phyloP scores from a whole-genome alignment of 345 rosid genomes.

The Rhodamnia rubescens region DNA sequence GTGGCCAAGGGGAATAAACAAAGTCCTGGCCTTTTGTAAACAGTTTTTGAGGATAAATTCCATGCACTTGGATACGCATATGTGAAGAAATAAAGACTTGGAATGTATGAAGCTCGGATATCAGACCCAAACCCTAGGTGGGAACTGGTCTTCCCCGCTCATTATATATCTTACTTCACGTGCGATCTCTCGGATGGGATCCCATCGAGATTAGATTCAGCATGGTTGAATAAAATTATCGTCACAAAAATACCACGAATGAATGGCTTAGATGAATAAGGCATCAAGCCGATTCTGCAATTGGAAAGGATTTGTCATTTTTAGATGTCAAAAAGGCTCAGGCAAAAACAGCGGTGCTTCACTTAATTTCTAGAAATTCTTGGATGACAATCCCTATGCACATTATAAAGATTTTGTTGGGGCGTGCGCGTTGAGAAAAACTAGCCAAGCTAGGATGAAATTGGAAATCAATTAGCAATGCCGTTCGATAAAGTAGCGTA shows the following conservation, averaged over 20 bases:
- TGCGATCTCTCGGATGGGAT: neutral
- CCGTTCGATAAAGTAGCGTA: too few relatives aligned
- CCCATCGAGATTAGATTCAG: neutral
- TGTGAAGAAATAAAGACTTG: neutral
- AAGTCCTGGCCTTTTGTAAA: neutral
- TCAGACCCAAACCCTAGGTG: neutral
- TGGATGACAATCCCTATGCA: too few relatives aligned
- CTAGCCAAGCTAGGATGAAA: too few relatives aligned
- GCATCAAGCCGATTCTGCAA: neutral
- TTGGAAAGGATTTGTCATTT: neutral
- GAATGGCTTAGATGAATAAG: neutral
- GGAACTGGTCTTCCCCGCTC: neutral
- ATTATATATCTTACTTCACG: neutral
- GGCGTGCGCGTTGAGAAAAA: too few relatives aligned
- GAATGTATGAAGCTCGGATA: neutral
- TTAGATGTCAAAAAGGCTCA: too few relatives aligned
- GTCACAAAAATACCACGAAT: accelerated
- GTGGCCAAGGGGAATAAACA: neutral
- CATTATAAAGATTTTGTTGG: too few relatives aligned
- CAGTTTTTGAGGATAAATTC: neutral
- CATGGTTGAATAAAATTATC: neutral
- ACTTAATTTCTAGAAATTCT: too few relatives aligned
- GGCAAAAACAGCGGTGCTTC: too few relatives aligned
- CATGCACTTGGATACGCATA: neutral
- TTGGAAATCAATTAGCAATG: too few relatives aligned